Evolutionary conservation across 192 early-diverging fungal species (phyloP).

Genomic region (Rhizoclosmatium sp.): DNA sequence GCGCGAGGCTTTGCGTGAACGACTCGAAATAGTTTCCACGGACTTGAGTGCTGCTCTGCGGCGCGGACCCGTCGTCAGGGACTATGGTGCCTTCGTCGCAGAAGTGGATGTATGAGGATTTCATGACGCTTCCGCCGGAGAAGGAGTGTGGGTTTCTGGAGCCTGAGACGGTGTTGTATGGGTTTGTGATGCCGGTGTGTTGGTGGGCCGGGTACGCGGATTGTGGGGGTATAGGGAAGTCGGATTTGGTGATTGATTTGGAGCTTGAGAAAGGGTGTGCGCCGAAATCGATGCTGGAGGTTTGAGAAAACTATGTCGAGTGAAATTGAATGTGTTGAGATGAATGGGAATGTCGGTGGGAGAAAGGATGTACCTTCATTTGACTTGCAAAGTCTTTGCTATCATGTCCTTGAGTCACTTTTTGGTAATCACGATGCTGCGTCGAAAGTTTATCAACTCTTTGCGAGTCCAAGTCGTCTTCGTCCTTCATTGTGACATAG

Average conservation of each 20-base stretch:
- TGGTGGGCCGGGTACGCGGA: conserved; percentile 14
- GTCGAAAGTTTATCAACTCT: conserved; percentile 7
- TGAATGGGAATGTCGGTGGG: too few species aligned
- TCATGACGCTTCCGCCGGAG: conserved; percentile 13
- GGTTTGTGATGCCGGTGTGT: neutral
- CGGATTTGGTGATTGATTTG: conserved; percentile 21
- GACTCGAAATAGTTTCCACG: neutral
- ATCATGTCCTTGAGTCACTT: neutral
- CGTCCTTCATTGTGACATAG: conserved; percentile 5
- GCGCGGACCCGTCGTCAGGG: conserved; percentile 4
- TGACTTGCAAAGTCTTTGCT: too few species aligned
- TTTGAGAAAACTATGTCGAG: neutral
- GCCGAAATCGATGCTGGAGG: neutral
- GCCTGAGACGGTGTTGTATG: conserved; percentile 20
- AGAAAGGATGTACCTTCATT: too few species aligned
- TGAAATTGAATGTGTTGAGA: too few species aligned
- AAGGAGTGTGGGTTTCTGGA: neutral
- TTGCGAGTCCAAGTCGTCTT: neutral
- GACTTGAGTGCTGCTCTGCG: neutral
- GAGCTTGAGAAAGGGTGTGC: neutral
- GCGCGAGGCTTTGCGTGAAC: neutral
- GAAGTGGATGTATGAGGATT: conserved; percentile 9
- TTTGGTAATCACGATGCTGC: conserved; percentile 21
- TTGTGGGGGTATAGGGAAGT: conserved; percentile 2
- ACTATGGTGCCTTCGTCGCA: neutral